A percentile compares a stretch with the other conserved stretches of the same genome.
Evolutionary conservation across 1,284 basidiomycete genomes (phyloP).

Genomic region (Cryptococcus sp.): DNA sequence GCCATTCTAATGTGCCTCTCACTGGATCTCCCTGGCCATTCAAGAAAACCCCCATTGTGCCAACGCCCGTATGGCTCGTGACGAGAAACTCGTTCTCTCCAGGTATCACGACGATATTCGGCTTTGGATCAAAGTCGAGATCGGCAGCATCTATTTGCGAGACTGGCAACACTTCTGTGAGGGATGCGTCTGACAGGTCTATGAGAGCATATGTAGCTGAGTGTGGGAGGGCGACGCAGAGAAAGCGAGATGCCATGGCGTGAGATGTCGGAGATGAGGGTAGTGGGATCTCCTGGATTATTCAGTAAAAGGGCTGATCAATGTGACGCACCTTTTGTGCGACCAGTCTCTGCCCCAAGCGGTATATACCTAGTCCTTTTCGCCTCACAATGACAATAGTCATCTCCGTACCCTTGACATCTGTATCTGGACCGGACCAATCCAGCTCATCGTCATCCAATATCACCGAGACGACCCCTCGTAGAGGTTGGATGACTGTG

Average conservation of each 20-base stretch:
- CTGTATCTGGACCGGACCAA: conserved; percentile 55
- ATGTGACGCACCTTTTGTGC: conserved; percentile 55
- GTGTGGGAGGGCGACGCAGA: conserved; percentile 67
- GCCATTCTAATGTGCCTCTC: conserved; percentile 80
- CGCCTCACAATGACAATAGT: conserved; percentile 76
- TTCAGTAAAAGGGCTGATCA: background rate
- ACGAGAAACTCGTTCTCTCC: conserved; percentile 66
- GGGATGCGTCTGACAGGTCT: conserved; percentile 62
- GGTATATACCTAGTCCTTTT: conserved; percentile 62
- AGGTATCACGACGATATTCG: conserved; percentile 66
- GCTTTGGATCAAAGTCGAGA: conserved; percentile 52
- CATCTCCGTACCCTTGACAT: conserved; percentile 55
- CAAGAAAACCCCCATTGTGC: conserved; percentile 77
- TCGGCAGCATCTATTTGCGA: conserved; percentile 57
- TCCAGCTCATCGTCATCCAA: conserved; percentile 69
- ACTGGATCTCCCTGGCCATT: conserved; percentile 79
- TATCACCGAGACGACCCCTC: conserved; percentile 70
- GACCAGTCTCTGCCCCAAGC: conserved; percentile 58
- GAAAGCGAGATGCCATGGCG: conserved; percentile 59
- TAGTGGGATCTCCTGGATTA: conserved; percentile 81
- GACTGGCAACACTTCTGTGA: conserved; percentile 69
- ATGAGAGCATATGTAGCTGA: conserved; percentile 65
- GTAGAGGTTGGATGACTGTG: conserved; percentile 63
- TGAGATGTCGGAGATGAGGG: conserved; percentile 61
- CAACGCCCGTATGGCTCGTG: conserved; percentile 56